A percentile compares a stretch with the other conserved stretches of the same genome.
Conservation (phyloP, 768 basidiomycete genomes). For the Phaeolepiota aurea region DNA sequence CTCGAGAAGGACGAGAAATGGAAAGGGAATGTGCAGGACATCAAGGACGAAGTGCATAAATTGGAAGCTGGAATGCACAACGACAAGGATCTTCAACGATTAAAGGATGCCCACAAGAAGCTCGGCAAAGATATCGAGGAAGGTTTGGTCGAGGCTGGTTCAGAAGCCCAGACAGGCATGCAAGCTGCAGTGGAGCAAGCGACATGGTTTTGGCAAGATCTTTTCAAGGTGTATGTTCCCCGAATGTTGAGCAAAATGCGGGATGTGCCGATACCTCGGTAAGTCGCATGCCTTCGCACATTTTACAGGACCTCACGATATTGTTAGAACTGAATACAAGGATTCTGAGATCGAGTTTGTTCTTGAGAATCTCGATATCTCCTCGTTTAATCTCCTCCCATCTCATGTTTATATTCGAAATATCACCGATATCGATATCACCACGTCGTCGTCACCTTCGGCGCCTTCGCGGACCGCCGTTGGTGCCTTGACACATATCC, state of each 20-base stretch:
- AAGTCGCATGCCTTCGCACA: constrained; percentile 6
- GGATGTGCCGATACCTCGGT: constrained; percentile 67
- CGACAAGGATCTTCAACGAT: constrained; percentile 41
- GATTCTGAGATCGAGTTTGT: constrained; percentile 65
- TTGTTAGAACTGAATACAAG: constrained; percentile 57
- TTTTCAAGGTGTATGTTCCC: constrained; percentile 76
- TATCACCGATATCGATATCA: constrained; percentile 49
- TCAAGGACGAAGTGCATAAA: constrained; percentile 35
- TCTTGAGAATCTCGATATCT: constrained; percentile 66
- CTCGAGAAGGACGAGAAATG: constrained; percentile 44
- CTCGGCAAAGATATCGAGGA: constrained; percentile 42
- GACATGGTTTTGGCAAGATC: constrained; percentile 75
- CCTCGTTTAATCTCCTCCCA: constrained; percentile 56
- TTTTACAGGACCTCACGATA: constrained; percentile 1
- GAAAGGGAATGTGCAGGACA: constrained; percentile 35
- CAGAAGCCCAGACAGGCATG: constrained; percentile 30
- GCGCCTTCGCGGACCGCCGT: constrained; percentile 36
- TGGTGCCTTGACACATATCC: constrained; percentile 59
- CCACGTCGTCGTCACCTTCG: constrained; percentile 26
- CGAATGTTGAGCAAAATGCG: constrained; percentile 41
- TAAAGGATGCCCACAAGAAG: constrained; percentile 38
- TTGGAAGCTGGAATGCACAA: constrained; percentile 36
- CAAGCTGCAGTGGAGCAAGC: constrained; percentile 51
- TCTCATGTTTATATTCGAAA: constrained; percentile 68
- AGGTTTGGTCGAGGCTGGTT: constrained; percentile 24